Evolutionary conservation across 2,329 filamentous ascomycete species (phyloP), one percentile per base, ranked within the genome.

Genomic region (Calonectria honghensis): DNA sequence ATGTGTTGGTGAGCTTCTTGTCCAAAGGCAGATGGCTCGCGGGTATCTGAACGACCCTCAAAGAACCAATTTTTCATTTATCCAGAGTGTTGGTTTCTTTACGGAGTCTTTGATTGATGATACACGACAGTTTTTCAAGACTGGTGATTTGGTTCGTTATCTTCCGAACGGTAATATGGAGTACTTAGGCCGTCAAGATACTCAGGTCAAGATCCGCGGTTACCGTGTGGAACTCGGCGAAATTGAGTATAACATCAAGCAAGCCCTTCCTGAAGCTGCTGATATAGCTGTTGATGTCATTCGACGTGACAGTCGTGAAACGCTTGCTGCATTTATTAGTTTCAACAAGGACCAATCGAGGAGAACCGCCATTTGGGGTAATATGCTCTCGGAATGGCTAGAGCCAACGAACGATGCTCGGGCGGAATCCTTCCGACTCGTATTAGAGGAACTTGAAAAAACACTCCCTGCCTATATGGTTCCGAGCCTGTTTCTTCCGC

Each of bases 51-150:
- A 82, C 29, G 20, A 72, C 4, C 24, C 48, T 10, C 66, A 63
- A 0, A 68, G 77, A 45, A 27, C 20, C 0, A 50, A 75, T 6
- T 75, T 73, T 3, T 80, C 81, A 13, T 63, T 81, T n/a, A 14
- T 71, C 29, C 27, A 65, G 11, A 35, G 20, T 7, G 61, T 66
- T 5, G 61, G 35, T 3, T 72, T 63, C 35, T 24, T 67, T 2
- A 61, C 61, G 1, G n/a, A 57, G 14, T 24, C 61, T 50, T 35
- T 37, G 3, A 16, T 14, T 57, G 51, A 54, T 24, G 59, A 65
- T 6, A 52, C 35, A 0, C 59, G 61, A 3, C 52, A 63, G 20
- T 68, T 76, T 10, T 90, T 89, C 77, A 87, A 71, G 35, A 84
- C 82, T 0, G 82, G 82, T 1, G 82, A 84, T 32, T 69, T 70